These are phyloP conservation scores for Globisporangium yorkense DNA, from an alignment of 352 stramenopile genomes.

Conservation along the genomic window DNA sequence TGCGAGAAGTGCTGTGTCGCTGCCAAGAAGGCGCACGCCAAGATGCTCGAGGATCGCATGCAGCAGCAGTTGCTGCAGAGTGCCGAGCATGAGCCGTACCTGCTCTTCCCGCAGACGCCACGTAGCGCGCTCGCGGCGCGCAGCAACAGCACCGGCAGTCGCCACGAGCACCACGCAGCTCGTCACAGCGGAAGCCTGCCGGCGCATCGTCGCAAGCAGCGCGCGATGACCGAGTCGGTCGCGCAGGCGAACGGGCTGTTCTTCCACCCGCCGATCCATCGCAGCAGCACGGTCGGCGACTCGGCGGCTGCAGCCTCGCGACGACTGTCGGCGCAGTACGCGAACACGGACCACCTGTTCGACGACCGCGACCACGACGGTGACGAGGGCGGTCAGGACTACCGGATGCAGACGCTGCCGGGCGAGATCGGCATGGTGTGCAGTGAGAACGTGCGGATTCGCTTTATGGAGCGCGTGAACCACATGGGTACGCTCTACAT, in stretches of 20 bases:
- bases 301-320: background rate
- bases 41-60: conserved; percentile 59
- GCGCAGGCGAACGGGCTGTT: conserved; percentile 17
- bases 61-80: conserved; percentile 20
- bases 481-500: conserved; percentile 64
- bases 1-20: conserved; percentile 75
- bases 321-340: conserved; percentile 17
- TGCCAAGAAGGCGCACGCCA: conserved; percentile 59
- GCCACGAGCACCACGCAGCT: background rate
- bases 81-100: conserved; percentile 7
- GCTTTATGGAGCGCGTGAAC: conserved; percentile 41
- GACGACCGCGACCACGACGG: conserved; percentile 17
- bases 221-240: conserved; percentile 14
- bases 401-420: conserved; percentile 44
- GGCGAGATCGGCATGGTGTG: conserved; percentile 63
- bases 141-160: background rate
- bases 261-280: conserved; percentile 17
- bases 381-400: conserved; percentile 13
- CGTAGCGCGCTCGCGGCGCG: conserved; percentile 3
- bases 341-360: conserved; percentile 16
- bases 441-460: conserved; percentile 52
- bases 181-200: conserved; percentile 10
- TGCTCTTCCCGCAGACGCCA: conserved; percentile 3
- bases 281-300: conserved; percentile 9
- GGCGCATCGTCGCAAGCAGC: conserved; percentile 5